Evolutionary conservation across 148 eudicot genomes (phyloP), one percentile per base, ranked within the genome.

Genomic region (Nepenthes gracilis): DNA sequence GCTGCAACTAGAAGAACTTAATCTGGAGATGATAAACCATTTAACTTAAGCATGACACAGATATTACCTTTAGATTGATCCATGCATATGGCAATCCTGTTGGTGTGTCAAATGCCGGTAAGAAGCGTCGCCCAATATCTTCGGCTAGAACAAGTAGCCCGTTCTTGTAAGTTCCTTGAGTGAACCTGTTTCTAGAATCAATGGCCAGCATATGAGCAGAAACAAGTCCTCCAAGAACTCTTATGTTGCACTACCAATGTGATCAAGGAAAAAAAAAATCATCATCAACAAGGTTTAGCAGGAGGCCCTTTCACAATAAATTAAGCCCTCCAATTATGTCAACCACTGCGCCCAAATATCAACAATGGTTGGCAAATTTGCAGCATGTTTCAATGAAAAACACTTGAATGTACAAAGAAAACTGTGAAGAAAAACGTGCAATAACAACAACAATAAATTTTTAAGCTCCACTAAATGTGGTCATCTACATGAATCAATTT

Each of bases 171-270:
- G 73, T 77, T 72, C 88, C 93, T 80, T 82, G 76, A 70, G 77
- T 57, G 76, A 88, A 92, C 91, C 90, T 88, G 88, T 82, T 84
- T 71, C 87, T 86, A 92, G 94, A 83, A 85, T 92, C 98, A 92
- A 82, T 83, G 74, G 98, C 98, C 84, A 92, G 98, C 85, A 88
- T 79, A 88, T 92, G 98, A 92, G 98, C 94, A 82, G 98, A 85
- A 82, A 92, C 98, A 83, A 92, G 98, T 75, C 98, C 98, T 72
- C 98, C 98, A 80, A 92, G 98, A 80, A 83, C 94, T 92, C 98
- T 88, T 88, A 92, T 92, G 88, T 92, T 92, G 96, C 98, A 88
- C 98, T 92, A 82, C 96, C 85, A 69, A 75, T 73, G 58, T 75
- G 61, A 61, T 67, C 65, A 77, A 64, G 74, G 57, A 69, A 55